Base-by-base conservation (phyloP, 148 eudicot species). In the Rhododendron vialii region DNA sequence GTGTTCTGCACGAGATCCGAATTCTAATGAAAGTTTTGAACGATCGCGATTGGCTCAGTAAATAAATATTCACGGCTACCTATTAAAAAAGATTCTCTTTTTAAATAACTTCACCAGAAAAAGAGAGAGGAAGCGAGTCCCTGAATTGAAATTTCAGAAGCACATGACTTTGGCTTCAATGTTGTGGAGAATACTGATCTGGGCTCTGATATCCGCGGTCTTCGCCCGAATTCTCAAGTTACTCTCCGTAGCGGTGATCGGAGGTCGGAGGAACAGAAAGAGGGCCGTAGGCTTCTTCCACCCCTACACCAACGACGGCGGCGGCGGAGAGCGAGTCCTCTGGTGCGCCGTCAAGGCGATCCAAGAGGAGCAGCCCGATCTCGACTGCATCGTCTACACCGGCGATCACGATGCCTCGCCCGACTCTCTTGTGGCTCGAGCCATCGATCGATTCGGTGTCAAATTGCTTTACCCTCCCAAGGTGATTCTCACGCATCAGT, bases 311-410 rank as follows among this genome's bases (percentile, higher is more conserved):
- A 95, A 95, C 86, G 98, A 94, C 84, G 99, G 98, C 38, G 98
- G 98, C 36, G 99, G 98, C 50, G 99, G 98, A 74, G 99, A 98
- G 90, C 91, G 99, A 90, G 98, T 98, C 77, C 89, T 98, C 7
- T 98, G 99, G 99, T 98, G 99, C 71, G 98, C 99, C 53, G 96
- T 98, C 50, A 95, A 94, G 87, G 98, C 94, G 36, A 85, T 98
- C 14, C 98, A 98, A 83, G 98, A 98, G 22, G 91, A 92, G 82
- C 82, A 53, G 0, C 93, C 98, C 2, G 89, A 94, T 82, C 93
- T 98, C 30, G 92, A 89, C 26, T 92, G 93, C 73, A 75, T 90
- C 1, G 76, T 98, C 84, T 98, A 91, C 86, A 95, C 99, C 53
- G 99, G 98, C 2, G 99, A 98, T 90, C 98, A 93, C 75, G 98